Evolutionary conservation across 495 filamentous ascomycete genomes (phyloP), one percentile per base, ranked within the genome.

Genomic region (Penicillium nucicola): DNA sequence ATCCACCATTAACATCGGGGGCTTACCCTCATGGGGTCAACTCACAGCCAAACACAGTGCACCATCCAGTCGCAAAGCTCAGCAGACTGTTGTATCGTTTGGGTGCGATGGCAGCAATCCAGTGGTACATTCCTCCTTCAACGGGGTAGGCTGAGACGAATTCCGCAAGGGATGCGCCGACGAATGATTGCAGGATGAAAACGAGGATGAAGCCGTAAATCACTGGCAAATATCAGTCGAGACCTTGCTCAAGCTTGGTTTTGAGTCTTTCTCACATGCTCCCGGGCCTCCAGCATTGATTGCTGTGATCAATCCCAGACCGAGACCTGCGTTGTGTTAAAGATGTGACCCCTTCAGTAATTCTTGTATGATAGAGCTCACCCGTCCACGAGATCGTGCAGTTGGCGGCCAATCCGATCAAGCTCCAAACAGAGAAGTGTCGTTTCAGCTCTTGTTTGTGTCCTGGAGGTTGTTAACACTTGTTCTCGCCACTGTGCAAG

Each of bases 61-160:
- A 60, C 68, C 70, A 74, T 3, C 70, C 70, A 1, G 68, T 71
- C 4, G 67, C 60, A 45, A 71, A 74, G 45, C 67, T 70, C 46
- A 74, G 42, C n/a, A 65, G 36, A 38, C 60, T 66, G 32, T 65
- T 71, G 22, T 64, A 69, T 43, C 61, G 57, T 22, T 58, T 64
- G 1, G 79, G 79, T 6, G 78, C 74, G 31, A 82, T 69, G 0
- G 78, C 74, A 0, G 75, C 75, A 40, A 79, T 77, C 77, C 78
- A 81, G 23, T 74, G 75, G 37, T 81, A 81, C 61, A 80, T 79
- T 13, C 77, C 77, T 31, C 77, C 77, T 22, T 75, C 71, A 25
- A 69, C 64, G 2, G 77, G 77, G 45, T 77, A 80, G 30, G 76
- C 74, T 2, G 69, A 75, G 30, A 77, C 77, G 56, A 79, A 80